Evolutionary conservation across 441 rosid species (phyloP).

Genomic region (Euphorbia schlechtendalii): DNA sequence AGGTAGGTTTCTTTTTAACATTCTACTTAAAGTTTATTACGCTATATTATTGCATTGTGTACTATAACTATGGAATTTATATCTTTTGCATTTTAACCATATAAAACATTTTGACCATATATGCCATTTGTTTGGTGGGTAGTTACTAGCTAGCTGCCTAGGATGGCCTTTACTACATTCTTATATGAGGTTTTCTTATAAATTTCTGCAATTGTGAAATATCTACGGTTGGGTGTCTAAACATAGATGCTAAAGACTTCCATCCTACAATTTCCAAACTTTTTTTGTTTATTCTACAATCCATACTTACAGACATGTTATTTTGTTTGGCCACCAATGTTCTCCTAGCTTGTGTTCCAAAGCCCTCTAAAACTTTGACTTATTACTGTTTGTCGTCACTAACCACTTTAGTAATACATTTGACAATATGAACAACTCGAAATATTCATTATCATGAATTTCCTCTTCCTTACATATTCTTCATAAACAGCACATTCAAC

Average conservation of each 20-base stretch:
- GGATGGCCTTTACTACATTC: neutral
- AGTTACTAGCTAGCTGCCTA: too few relatives aligned
- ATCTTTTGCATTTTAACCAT: neutral
- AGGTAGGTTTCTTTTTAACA: constrained; percentile 35
- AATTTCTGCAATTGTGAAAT: neutral
- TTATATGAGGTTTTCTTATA: neutral
- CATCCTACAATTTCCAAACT: neutral
- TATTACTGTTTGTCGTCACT: neutral
- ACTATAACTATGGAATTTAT: neutral
- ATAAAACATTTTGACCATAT: neutral
- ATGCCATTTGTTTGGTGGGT: neutral
- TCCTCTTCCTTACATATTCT: neutral
- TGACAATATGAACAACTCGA: neutral
- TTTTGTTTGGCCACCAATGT: neutral
- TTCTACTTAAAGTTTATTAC: neutral
- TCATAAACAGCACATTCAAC: neutral
- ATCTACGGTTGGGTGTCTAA: neutral
- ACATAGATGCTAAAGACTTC: neutral
- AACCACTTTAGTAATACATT: neutral
- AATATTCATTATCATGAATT: neutral
- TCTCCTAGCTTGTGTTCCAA: neutral
- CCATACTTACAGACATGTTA: neutral
- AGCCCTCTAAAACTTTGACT: neutral
- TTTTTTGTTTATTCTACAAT: neutral
- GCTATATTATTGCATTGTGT: neutral